Base-by-base conservation (phyloP, 2,329 filamentous ascomycete genomes). In the Clarireedia homoeocarpa region DNA sequence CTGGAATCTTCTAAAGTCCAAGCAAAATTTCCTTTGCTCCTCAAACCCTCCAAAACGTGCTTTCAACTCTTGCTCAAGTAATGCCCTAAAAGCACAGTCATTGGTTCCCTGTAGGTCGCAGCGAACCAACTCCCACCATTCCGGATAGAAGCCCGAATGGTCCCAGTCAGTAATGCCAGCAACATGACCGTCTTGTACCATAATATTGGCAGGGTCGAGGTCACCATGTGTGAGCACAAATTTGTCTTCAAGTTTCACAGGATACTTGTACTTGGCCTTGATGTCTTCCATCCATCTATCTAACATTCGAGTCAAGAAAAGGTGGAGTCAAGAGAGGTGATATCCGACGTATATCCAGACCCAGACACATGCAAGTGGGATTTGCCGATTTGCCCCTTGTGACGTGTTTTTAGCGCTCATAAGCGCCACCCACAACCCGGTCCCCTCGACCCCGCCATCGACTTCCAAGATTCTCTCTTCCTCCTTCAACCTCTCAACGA, bases 191-290 rank as follows among this genome's bases (percentile, higher is more conserved):
- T 52, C 40, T 24, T 52, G 44, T 26, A 52, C 14, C n/a, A 46
- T n/a, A 7, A 52, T 52, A 24, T 46, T 52, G 7, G 4, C 1
- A 10, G 14, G 0, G 6, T 45, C 0, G 10, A 46, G 4, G 45
- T 52, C 50, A 6, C 50, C 27, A 46, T 52, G 50, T 12, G 50
- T 10, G n/a, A 52, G 50, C 26, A 52, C 50, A 26, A 34, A 46
- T 15, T 24, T 30, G 5, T n/a, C 40, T 44, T 23, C 36, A 17
- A 23, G n/a, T 17, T 52, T 45, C 20, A 45, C 4, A 4, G 39
- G 50, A 52, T 52, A 52, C 4, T 39, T 36, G 23, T 45, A 51
- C 6, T 38, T 42, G 36, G 40, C 26, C 27, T 52, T 45, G 26
- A 52, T 15, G 23, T 36, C 14, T 15, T 2, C 15, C 27, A 10